Evolutionary conservation across 129 eudicot genomes (phyloP).

Genomic region (Dittrichia graveolens): DNA sequence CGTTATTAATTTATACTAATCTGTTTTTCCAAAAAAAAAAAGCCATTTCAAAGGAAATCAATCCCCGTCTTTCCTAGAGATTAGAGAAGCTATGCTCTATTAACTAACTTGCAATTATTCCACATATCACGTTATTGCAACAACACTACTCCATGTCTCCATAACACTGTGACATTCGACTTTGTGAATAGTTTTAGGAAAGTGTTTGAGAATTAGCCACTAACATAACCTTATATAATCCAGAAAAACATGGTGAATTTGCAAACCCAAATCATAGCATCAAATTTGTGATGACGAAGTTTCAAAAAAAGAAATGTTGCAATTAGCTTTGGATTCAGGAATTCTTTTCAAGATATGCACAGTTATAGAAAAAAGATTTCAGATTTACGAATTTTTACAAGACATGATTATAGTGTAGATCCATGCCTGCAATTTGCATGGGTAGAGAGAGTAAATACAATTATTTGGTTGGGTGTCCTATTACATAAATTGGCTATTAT

Average conservation of each 20-base stretch:
- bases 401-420: too few species aligned
- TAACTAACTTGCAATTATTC: not conserved
- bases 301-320: not conserved
- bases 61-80: not conserved
- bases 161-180: slow-evolving; percentile 3
- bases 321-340: not conserved
- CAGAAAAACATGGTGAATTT: not conserved
- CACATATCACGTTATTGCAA: too few species aligned
- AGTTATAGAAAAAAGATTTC: not conserved
- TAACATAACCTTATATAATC: not conserved
- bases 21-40: slow-evolving; percentile 1
- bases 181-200: slow-evolving; percentile 2
- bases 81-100: not conserved
- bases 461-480: too few species aligned
- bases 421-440: too few species aligned
- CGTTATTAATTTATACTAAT: not conserved
- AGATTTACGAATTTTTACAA: not conserved
- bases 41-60: too few species aligned
- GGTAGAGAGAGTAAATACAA: too few species aligned
- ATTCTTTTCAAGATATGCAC: not conserved
- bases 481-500: too few species aligned
- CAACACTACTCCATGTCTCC: not conserved
- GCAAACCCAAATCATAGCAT: not conserved
- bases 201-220: slow-evolving; percentile 5
- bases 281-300: slow-evolving; percentile 1